Evolutionary conservation across 2,329 filamentous ascomycete genomes (phyloP).

Genomic region (Sporothrix phasma): DNA sequence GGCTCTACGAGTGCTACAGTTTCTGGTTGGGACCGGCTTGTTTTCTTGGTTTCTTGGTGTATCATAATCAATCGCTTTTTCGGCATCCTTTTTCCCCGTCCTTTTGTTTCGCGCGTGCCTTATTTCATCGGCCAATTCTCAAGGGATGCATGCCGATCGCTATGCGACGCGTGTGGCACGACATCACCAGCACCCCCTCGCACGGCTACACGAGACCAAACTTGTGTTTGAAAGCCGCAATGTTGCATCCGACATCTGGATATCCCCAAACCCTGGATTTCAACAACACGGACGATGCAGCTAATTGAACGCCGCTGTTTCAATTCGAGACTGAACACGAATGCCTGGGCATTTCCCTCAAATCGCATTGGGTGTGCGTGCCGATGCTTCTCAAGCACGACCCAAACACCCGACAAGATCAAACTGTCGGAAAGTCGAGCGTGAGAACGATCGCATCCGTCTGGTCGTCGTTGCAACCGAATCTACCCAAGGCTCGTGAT

Average conservation of each 20-base stretch:
- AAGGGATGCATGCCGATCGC: slow-evolving; percentile 1
- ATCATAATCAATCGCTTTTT: not conserved
- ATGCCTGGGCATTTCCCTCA: not conserved
- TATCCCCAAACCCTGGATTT: too few species aligned
- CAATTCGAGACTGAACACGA: not conserved
- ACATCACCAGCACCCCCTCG: not conserved
- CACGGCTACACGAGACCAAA: not conserved
- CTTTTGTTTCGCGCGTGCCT: not conserved
- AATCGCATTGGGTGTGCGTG: too few species aligned
- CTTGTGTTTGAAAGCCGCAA: not conserved
- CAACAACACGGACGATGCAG: not conserved
- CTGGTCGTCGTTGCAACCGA: not conserved
- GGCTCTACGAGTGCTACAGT: slow-evolving; percentile 3
- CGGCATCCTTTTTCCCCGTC: not conserved
- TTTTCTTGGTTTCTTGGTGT: not conserved
- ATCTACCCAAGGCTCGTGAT: not conserved
- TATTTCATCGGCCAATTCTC: not conserved
- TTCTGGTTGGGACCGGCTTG: not conserved
- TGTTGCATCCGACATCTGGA: not conserved
- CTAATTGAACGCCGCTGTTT: not conserved
- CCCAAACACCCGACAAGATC: too few species aligned
- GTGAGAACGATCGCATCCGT: not conserved
- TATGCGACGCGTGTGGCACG: not conserved
- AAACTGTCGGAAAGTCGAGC: too few species aligned
- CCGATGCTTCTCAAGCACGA: too few species aligned